Base-by-base conservation (phyloP, 805 yeast genomes). In the Helenozyma baotianmanensis region DNA sequence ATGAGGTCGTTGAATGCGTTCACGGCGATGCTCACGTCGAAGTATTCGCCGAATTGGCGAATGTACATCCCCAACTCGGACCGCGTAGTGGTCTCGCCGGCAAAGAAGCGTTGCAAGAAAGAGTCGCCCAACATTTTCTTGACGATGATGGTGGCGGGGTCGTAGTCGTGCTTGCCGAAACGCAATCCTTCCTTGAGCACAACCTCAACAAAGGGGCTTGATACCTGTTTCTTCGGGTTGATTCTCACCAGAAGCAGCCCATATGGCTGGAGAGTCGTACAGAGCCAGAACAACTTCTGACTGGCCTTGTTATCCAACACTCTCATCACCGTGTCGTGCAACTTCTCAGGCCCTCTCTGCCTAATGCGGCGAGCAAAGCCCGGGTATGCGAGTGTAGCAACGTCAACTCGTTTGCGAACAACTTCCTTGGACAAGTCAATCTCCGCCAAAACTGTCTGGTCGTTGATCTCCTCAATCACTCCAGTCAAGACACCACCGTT, bases 181-280 rank as follows among this genome's bases (percentile, higher is more conserved):
- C 82, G 80, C 21, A 89, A 54, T 0, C 94, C 90, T 38, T 83
- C 87, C 43, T 75, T 71, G 21, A 84, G 55, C 7, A 83, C 68
- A 23, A 71, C 47, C 27, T 70, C 74, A 1, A 72, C 60, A 1
- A 77, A 79, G 37, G 47, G 40, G 8, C 19, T 17, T 8, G 8
- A 17, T 17, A 8, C 19, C 8, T 17, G 19, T 48, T 67, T 71
- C 37, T 59, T 64, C n/a, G 58, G 47, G 35, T 59, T 64, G n/a
- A 59, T 50, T n/a, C 50, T 45, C 3, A 71, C 63, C 15, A 46
- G 47, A 10, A 62, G 32, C 11, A 56, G 60, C 2, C 58, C 53
- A 69, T 76, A 81, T 2, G 77, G 78, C 18, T 61, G 54, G 27
- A 83, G 53, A 1, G 78, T 60, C 3, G 72, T 52, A 0, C 74